Conservation (phyloP, 306 rosid species). For the Lablab purpureus region DNA sequence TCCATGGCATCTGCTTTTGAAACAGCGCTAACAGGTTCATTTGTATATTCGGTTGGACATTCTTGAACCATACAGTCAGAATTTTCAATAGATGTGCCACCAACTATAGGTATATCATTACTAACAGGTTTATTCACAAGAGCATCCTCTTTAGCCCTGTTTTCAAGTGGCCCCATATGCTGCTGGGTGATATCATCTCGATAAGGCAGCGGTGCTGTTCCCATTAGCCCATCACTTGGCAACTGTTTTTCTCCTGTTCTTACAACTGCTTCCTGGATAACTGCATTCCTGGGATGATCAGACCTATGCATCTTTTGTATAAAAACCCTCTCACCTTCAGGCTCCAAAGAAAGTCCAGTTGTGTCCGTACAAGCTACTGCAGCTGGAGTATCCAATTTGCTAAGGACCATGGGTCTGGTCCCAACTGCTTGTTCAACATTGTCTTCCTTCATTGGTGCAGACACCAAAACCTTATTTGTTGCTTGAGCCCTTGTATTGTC, state of each 20-base stretch:
- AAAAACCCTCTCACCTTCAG: slow-evolving; percentile 55
- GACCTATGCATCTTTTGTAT: slow-evolving; percentile 49
- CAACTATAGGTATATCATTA: slow-evolving; percentile 50
- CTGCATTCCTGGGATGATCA: slow-evolving; percentile 52
- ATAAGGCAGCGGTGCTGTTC: slow-evolving; percentile 44
- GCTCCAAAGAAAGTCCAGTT: slow-evolving; percentile 47
- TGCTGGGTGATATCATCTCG: slow-evolving; percentile 57
- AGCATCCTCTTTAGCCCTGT: slow-evolving; percentile 56
- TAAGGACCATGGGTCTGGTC: slow-evolving; percentile 54
- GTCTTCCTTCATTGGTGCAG: slow-evolving; percentile 62
- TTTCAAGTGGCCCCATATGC: slow-evolving; percentile 51
- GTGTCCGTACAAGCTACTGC: slow-evolving; percentile 52
- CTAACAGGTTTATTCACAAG: slow-evolving; percentile 50
- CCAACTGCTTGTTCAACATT: slow-evolving; percentile 64
- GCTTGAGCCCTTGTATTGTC: slow-evolving; percentile 62
- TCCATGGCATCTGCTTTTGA: slow-evolving; percentile 58
- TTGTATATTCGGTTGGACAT: slow-evolving; percentile 57
- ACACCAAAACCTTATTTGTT: slow-evolving; percentile 54
- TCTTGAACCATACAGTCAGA: slow-evolving; percentile 56
- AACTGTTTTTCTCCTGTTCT: slow-evolving; percentile 60
- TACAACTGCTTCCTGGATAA: slow-evolving; percentile 52
- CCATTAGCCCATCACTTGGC: slow-evolving; percentile 53
- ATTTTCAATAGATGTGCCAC: slow-evolving; percentile 53
- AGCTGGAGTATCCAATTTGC: slow-evolving; percentile 58
- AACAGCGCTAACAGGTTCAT: slow-evolving; percentile 48